Conservation (phyloP, 1,284 basidiomycete species). For the Heterobasidion annosum region DNA sequence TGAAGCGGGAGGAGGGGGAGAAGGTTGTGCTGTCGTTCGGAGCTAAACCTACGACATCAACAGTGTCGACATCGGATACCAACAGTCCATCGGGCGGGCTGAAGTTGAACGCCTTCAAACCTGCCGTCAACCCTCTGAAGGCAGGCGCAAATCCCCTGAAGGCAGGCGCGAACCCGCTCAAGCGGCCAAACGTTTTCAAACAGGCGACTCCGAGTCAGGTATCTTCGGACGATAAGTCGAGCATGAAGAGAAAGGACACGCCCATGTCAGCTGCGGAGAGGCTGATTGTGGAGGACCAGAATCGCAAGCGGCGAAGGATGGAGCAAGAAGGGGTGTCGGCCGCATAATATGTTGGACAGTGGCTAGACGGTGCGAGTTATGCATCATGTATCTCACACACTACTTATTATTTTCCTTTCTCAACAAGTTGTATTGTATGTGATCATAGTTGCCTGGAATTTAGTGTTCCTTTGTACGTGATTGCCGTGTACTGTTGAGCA, state of each 20-base stretch:
- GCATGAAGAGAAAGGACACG: slow-evolving; percentile 41
- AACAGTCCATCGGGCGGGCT: slow-evolving; percentile 31
- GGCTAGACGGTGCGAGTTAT: background rate
- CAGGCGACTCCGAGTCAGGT: slow-evolving; percentile 18
- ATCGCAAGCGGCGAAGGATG: slow-evolving; percentile 68
- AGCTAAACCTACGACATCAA: slow-evolving; percentile 36
- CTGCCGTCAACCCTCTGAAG: slow-evolving; percentile 40
- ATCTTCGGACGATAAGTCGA: slow-evolving; percentile 12
- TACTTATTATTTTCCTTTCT: background rate
- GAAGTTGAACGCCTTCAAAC: slow-evolving; percentile 54
- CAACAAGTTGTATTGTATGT: too few relatives aligned
- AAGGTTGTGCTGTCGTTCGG: slow-evolving; percentile 68
- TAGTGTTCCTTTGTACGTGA: too few relatives aligned
- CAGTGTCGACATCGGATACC: slow-evolving; percentile 12
- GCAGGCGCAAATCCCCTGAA: slow-evolving; percentile 35
- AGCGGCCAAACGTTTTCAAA: slow-evolving; percentile 71
- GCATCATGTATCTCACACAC: background rate
- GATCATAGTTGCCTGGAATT: too few relatives aligned
- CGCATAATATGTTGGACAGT: slow-evolving; percentile 1
- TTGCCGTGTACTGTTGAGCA: too few relatives aligned
- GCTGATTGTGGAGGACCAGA: slow-evolving; percentile 81
- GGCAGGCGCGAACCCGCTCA: slow-evolving; percentile 32
- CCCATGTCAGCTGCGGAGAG: slow-evolving; percentile 77
- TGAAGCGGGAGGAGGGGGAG: slow-evolving; percentile 71
- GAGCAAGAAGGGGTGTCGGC: slow-evolving; percentile 33